A percentile compares a stretch with the other conserved stretches of the same genome.
Conservation (phyloP, 306 rosid genomes). For the Crotalaria pallida region DNA sequence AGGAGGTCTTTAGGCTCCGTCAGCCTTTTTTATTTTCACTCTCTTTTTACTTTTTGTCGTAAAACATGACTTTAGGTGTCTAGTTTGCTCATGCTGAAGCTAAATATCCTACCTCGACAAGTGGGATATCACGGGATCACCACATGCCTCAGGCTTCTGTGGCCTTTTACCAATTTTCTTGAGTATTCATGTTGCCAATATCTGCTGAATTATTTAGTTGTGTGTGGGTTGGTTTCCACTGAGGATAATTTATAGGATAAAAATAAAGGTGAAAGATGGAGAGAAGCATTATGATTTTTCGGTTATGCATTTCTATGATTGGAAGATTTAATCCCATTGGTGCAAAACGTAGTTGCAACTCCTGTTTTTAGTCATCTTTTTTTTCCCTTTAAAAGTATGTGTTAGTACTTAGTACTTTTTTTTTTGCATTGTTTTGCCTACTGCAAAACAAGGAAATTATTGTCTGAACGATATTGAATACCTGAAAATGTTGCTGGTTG, state of each 20-base stretch:
- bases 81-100: constrained; percentile 3
- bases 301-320: not conserved
- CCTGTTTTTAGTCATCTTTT: not conserved
- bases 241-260: not conserved
- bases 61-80: not conserved
- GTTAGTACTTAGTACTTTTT: too few species aligned
- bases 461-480: not conserved
- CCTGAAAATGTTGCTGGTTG: not conserved
- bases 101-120: not conserved
- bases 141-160: not conserved
- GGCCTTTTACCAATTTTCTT: not conserved
- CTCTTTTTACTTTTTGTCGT: not conserved
- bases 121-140: constrained; percentile 1
- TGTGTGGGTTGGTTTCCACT: constrained; percentile 3
- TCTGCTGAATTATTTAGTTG: not conserved
- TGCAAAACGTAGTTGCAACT: not conserved
- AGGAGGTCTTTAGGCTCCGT: not conserved
- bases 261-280: not conserved
- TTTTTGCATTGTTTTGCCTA: not conserved
- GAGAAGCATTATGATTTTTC: not conserved
- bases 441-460: not conserved
- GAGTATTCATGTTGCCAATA: constrained; percentile 7
- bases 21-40: not conserved
- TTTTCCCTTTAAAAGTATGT: not conserved
- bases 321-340: constrained; percentile 11